Conservation (phyloP, 768 basidiomycete species). For the Tricholoma hemisulphureum region DNA sequence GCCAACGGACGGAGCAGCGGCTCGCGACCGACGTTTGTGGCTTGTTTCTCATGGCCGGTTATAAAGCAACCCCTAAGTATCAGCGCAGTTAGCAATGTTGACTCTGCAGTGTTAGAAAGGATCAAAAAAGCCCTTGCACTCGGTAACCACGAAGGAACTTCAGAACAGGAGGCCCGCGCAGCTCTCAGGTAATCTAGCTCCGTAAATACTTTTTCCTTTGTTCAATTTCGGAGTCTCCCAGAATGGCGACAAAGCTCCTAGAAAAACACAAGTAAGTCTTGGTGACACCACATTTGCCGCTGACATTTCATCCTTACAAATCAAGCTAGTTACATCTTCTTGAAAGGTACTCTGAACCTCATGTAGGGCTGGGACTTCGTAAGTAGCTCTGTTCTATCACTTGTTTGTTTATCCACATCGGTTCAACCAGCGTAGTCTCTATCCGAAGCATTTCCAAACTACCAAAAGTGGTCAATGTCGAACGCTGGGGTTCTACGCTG, state of each 20-base stretch:
- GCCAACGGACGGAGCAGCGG: neutral
- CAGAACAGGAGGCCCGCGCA: conserved; percentile 1
- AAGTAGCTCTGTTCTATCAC: neutral
- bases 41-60: neutral
- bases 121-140: conserved; percentile 1
- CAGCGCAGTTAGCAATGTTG: neutral
- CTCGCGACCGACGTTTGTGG: neutral
- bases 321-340: neutral
- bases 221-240: neutral
- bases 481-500: neutral
- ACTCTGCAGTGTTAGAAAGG: neutral
- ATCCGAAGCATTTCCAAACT: neutral
- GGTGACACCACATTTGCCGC: neutral
- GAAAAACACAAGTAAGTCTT: neutral
- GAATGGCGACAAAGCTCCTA: neutral
- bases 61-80: neutral
- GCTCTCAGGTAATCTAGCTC: neutral
- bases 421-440: neutral
- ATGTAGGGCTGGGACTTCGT: neutral
- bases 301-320: neutral
- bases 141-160: neutral
- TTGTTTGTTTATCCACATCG: neutral
- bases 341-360: neutral
- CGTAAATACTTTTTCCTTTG: neutral
- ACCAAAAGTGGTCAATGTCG: neutral